Evolutionary conservation across 2,329 filamentous ascomycete genomes (phyloP), one percentile per base, ranked within the genome.

Genomic region (Amylocarpus encephaloides): DNA sequence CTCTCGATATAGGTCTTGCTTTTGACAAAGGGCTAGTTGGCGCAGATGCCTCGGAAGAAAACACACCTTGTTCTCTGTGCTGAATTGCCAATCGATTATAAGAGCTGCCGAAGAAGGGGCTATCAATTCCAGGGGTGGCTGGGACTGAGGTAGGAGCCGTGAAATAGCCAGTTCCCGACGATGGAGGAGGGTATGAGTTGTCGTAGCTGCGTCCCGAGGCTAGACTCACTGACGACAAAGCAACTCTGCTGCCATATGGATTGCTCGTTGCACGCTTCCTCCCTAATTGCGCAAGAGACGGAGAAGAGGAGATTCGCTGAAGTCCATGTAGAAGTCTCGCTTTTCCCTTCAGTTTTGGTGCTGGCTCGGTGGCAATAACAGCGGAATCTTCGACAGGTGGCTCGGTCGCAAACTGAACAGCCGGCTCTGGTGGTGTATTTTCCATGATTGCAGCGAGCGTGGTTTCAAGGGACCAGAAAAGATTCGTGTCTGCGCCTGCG

Each of bases 291-390:
- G 54, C 57, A 11, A 66, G 57, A 44, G 66, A 63, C 18, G 64
- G 63, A 1, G 66, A 67, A 3, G 66, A 67, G 3, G 64, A 66
- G 29, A 67, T 66, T 41, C 64, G 62, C 48, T 67, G 62, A 1
- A 67, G 55, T 19, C 58, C 55, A 41, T 64, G 57, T 26, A 65
- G 51, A 32, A 67, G 53, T 43, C 59, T 63, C 19, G 62, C 57
- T 49, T 60, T 55, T 26, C 61, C 64, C 52, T 64, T 67, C 42
- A 58, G 51, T 48, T 61, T 66, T 13, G 52, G 22, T 12, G 60
- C 54, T 33, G 46, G 51, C 22, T 59, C 62, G 51, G 59, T 62
- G 10, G 58, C 48, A 36, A 63, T 62, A 29, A 57, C 56, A 42
- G 59, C 59, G 15, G 60, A 58, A 47, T 56, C 59, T 50, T 63